Evolutionary conservation across 495 filamentous ascomycete species (phyloP).

Genomic region (Daldinia decipiens): DNA sequence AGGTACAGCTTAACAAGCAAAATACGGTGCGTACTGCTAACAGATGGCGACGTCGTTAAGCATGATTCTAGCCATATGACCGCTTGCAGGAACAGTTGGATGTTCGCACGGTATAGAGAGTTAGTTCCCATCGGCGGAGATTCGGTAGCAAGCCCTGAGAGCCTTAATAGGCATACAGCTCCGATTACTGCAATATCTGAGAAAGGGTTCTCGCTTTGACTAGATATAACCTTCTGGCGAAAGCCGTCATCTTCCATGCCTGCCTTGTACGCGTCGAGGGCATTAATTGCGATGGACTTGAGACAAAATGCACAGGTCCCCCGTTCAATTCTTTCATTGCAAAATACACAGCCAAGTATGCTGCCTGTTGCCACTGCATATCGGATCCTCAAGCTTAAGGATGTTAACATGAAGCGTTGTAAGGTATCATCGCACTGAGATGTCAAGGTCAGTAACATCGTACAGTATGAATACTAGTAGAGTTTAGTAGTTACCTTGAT

Average conservation of each 20-base stretch:
- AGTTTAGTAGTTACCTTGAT: constrained; percentile 19
- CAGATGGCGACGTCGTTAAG: constrained; percentile 44
- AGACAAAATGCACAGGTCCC: constrained; percentile 50
- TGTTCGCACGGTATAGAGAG: constrained; percentile 47
- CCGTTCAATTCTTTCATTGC: constrained; percentile 29
- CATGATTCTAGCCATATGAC: constrained; percentile 58
- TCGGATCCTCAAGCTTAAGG: constrained; percentile 24
- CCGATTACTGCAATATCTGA: constrained; percentile 57
- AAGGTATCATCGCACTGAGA: constrained; percentile 14
- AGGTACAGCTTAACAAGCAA: constrained; percentile 60
- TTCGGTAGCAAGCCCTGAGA: constrained; percentile 45
- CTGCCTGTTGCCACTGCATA: constrained; percentile 29
- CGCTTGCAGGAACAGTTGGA: constrained; percentile 56
- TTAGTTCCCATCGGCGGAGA: constrained; percentile 16
- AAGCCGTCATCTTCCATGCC: constrained; percentile 45
- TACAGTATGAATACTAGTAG: neutral
- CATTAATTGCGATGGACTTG: constrained; percentile 44
- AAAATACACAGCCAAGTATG: constrained; percentile 42
- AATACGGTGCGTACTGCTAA: constrained; percentile 54
- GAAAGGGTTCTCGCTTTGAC: constrained; percentile 53
- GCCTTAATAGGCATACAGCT: constrained; percentile 57
- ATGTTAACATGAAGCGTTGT: constrained; percentile 16
- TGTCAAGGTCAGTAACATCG: constrained; percentile 7
- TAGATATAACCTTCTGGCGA: constrained; percentile 13
- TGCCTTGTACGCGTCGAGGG: constrained; percentile 46